Evolutionary conservation across 257 asterid species (phyloP), one percentile per base, ranked within the genome.

Genomic region (Nicotiana obtusifolia): DNA sequence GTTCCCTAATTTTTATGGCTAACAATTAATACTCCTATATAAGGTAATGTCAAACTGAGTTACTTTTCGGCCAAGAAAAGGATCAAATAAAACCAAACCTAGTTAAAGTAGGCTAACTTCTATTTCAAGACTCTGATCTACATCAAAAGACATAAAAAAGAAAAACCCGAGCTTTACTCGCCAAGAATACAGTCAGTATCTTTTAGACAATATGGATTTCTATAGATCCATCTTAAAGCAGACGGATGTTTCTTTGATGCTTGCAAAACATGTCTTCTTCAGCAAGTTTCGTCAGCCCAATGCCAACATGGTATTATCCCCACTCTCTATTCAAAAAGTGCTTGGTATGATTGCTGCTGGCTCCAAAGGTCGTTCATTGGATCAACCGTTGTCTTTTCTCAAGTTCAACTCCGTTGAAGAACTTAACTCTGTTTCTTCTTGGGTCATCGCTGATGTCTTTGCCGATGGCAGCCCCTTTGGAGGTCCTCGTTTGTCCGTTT

Each of bases 391-490:
- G 1, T 26, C 53, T 52, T 84, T 84, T 64, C 84, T 84, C 6
- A 73, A 84, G 47, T 61, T 59, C 3, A 60, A 52, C 9, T 64
- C 76, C 7, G 30, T 54, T 26, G 71, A 84, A 11, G 82, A 84
- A n/a, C 78, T 84, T 20, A 81, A 73, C 57, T 31, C 79, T 11
- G 83, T 90, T 47, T 85, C 88, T 6, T 87, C 91, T 7, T 89
- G 87, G 88, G 84, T 92, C 61, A 91, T 87, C 41, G 44, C 85
- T 17, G 53, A 81, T 47, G 31, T 87, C 69, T 85, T 90, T 44
- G 88, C 89, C 35, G 92, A 92, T 77, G 92, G 91, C 7, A 86
- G 88, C 64, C 86, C n/a, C n/a, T n/a, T n/a, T n/a, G n/a, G n/a
- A n/a, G n/a, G n/a, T n/a, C n/a, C n/a, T n/a, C n/a, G n/a, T n/a